phyloP scores from a whole-genome alignment of 2,329 filamentous ascomycete genomes.

The Fusarium albidum region DNA sequence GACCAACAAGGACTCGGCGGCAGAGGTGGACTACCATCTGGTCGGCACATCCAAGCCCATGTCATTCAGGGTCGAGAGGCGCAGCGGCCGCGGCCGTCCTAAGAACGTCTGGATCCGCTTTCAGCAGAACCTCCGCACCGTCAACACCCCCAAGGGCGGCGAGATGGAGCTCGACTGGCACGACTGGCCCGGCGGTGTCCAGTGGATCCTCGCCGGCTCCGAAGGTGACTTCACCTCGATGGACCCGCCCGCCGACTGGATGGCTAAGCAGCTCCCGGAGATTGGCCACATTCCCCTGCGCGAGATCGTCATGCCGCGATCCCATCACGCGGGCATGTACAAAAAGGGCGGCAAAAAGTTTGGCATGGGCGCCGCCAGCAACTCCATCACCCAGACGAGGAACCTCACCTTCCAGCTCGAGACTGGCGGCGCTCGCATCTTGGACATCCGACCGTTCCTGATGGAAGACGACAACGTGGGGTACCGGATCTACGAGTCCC shows the following conservation, averaged over 20 bases:
- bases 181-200: constrained; percentile 27
- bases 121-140: constrained; percentile 35
- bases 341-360: background rate
- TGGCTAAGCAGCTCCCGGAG: constrained; percentile 38
- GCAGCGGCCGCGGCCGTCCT: background rate
- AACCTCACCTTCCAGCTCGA: constrained; percentile 38
- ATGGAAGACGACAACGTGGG: background rate
- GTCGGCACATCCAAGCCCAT: constrained; percentile 38
- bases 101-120: constrained; percentile 29
- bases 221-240: constrained; percentile 43
- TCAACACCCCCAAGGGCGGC: constrained; percentile 14
- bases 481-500: constrained; percentile 28
- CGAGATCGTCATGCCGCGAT: constrained; percentile 42
- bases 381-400: constrained; percentile 38
- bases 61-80: constrained; percentile 40
- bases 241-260: constrained; percentile 40
- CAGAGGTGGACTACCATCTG: constrained; percentile 42
- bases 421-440: constrained; percentile 41
- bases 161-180: constrained; percentile 28
- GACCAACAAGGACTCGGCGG: constrained; percentile 31
- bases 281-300: constrained; percentile 41
- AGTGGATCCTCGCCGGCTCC: constrained; percentile 43
- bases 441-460: constrained; percentile 40
- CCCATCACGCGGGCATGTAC: constrained; percentile 44
- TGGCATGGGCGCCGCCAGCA: constrained; percentile 8